These are phyloP conservation scores for Blastobotrys buckinghamii DNA, from an alignment of 1,139 yeast genomes.

Conservation along the genomic window DNA sequence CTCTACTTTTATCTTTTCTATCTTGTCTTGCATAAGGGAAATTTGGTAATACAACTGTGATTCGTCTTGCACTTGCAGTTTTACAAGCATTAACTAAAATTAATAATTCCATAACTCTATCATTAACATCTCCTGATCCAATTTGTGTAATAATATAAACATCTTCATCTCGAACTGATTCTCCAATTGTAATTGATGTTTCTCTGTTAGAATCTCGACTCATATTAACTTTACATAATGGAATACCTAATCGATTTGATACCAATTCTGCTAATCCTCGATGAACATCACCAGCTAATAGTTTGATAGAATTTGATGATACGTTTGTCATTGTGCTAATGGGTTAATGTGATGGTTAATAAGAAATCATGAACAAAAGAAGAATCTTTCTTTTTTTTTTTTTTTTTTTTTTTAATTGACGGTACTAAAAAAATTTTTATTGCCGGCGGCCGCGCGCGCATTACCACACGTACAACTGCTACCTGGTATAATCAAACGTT, in stretches of 20 bases:
- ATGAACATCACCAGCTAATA: conserved; percentile 85
- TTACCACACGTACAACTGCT: too few relatives aligned
- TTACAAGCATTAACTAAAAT: conserved; percentile 94
- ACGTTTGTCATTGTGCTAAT: conserved; percentile 16
- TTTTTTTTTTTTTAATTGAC: not conserved
- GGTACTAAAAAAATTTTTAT: not conserved
- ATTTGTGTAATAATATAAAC: conserved; percentile 81
- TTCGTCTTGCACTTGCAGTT: conserved; percentile 90
- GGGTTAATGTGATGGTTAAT: not conserved
- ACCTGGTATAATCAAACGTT: too few relatives aligned
- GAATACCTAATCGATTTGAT: conserved; percentile 42
- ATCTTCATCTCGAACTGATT: conserved; percentile 95
- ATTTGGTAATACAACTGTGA: conserved; percentile 91
- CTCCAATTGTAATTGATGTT: conserved; percentile 88
- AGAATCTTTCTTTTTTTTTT: not conserved
- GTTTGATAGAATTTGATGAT: conserved; percentile 69
- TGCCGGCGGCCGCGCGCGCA: not conserved
- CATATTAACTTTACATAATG: conserved; percentile 39
- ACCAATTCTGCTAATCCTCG: conserved; percentile 84
- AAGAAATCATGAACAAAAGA: not conserved
- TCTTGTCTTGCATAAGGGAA: conserved; percentile 98
- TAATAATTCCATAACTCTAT: conserved; percentile 76
- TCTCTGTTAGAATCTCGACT: conserved; percentile 58
- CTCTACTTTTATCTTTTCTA: conserved; percentile 91
- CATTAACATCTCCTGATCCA: conserved; percentile 87